phyloP scores from a whole-genome alignment of 257 asterid species.

The Ligustrum vulgare region DNA sequence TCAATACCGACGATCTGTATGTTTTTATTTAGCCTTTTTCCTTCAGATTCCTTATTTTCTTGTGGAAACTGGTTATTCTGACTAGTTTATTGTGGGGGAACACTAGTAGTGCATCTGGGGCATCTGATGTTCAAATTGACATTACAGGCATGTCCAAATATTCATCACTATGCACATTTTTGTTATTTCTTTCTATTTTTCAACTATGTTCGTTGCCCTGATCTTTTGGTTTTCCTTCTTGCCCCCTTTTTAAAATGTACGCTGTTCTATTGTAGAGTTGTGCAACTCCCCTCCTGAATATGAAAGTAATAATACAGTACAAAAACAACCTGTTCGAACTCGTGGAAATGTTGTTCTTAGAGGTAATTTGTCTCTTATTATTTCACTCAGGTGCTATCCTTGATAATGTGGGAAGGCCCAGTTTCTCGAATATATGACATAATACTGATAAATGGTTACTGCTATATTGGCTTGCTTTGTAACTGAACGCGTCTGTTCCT shows the following conservation, averaged over 20 bases:
- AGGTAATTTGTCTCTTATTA: conserved; percentile 25
- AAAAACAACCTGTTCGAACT: conserved; percentile 48
- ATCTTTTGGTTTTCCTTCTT: not conserved
- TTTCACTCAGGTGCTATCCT: not conserved
- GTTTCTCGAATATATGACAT: not conserved
- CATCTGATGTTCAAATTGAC: conserved; percentile 58
- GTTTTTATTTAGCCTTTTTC: conserved; percentile 28
- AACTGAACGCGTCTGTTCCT: not conserved
- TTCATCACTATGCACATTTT: not conserved
- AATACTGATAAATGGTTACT: not conserved
- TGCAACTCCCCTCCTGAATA: conserved; percentile 40
- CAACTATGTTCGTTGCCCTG: not conserved
- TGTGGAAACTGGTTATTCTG: conserved; percentile 9
- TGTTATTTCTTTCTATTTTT: not conserved
- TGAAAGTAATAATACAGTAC: conserved; percentile 39
- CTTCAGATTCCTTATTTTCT: conserved; percentile 6
- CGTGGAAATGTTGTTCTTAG: conserved; percentile 57
- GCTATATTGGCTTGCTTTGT: not conserved
- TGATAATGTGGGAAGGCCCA: not conserved
- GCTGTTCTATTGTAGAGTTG: conserved; percentile 47
- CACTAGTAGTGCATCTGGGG: conserved; percentile 48
- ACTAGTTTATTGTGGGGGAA: conserved; percentile 28
- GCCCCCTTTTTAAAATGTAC: not conserved
- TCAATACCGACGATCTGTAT: conserved; percentile 54
- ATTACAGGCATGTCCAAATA: conserved; percentile 41